These are phyloP conservation scores for Cylindrotheca closterium DNA, from an alignment of 108 stramenopile species.

Conservation along the genomic window DNA sequence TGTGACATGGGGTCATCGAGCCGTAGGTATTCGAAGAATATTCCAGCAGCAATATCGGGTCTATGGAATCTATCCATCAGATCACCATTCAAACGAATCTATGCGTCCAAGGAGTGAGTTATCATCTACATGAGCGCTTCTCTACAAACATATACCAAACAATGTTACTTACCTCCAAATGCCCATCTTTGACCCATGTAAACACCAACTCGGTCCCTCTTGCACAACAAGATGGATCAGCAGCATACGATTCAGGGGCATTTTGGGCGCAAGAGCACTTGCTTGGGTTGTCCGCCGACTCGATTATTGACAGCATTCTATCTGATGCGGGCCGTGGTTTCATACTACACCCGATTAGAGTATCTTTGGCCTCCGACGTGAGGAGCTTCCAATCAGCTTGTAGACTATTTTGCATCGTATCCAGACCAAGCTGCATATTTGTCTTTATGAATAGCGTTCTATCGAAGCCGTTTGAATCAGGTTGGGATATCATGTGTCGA, in stretches of 20 bases:
- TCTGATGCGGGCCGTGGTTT: constrained; percentile 68
- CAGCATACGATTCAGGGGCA: constrained; percentile 72
- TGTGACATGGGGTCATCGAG: constrained; percentile 73
- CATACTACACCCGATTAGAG: constrained; percentile 74
- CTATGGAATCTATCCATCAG: constrained; percentile 76
- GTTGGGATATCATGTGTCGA: constrained; percentile 45
- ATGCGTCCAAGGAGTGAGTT: constrained; percentile 1
- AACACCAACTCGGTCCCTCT: constrained; percentile 85
- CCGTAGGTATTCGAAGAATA: constrained; percentile 83
- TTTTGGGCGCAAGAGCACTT: constrained; percentile 80
- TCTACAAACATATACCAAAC: too few species aligned
- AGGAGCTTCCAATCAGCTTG: constrained; percentile 85
- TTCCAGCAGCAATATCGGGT: constrained; percentile 79
- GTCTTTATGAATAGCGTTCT: constrained; percentile 78
- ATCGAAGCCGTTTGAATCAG: constrained; percentile 57
- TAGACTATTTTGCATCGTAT: constrained; percentile 80
- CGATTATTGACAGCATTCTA: constrained; percentile 58
- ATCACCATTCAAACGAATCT: constrained; percentile 75
- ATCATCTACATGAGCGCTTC: too few species aligned
- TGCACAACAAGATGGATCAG: constrained; percentile 80
- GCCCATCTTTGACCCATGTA: constrained; percentile 83
- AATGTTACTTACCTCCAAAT: constrained; percentile 76
- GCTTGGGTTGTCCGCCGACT: constrained; percentile 67
- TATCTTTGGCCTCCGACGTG: constrained; percentile 72
- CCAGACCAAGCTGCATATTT: constrained; percentile 85